These are phyloP conservation scores for Fusarium sp. DNA, from an alignment of 2,329 filamentous ascomycete species.

Conservation along the genomic window DNA sequence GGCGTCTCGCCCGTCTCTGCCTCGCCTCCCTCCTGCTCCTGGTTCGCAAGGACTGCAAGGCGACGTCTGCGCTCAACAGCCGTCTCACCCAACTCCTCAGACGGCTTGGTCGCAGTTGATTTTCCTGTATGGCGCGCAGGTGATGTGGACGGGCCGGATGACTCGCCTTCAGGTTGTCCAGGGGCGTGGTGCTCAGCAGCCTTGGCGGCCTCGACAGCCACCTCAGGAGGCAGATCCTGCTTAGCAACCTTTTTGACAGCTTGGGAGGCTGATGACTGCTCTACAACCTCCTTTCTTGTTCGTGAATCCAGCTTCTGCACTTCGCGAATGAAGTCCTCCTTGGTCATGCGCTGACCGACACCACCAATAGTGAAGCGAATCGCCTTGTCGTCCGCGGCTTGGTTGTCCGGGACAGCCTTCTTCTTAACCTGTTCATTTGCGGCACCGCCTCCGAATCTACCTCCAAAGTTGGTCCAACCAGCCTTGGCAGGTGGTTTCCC, in stretches of 20 bases:
- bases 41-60: slow-evolving; percentile 60
- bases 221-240: slow-evolving; percentile 45
- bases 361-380: slow-evolving; percentile 81
- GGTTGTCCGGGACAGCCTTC: slow-evolving; percentile 54
- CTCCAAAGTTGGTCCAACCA: slow-evolving; percentile 61
- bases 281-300: slow-evolving; percentile 64
- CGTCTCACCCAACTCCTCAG: slow-evolving; percentile 63
- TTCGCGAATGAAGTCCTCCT: slow-evolving; percentile 80
- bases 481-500: slow-evolving; percentile 54
- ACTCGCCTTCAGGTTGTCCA: slow-evolving; percentile 9
- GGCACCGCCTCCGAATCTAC: slow-evolving; percentile 26
- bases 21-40: slow-evolving; percentile 53
- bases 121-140: slow-evolving; percentile 20
- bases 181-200: slow-evolving; percentile 22
- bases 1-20: slow-evolving; percentile 70
- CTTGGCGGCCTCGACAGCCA: slow-evolving; percentile 37
- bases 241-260: slow-evolving; percentile 61
- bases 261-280: slow-evolving; percentile 59
- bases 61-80: slow-evolving; percentile 74
- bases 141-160: slow-evolving; percentile 21
- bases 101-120: slow-evolving; percentile 31
- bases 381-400: slow-evolving; percentile 72
- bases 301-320: slow-evolving; percentile 76
- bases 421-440: slow-evolving; percentile 51
- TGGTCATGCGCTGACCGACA: slow-evolving; percentile 78